phyloP scores from a whole-genome alignment of 495 filamentous ascomycete genomes.

The Bathelium albidoporum region DNA sequence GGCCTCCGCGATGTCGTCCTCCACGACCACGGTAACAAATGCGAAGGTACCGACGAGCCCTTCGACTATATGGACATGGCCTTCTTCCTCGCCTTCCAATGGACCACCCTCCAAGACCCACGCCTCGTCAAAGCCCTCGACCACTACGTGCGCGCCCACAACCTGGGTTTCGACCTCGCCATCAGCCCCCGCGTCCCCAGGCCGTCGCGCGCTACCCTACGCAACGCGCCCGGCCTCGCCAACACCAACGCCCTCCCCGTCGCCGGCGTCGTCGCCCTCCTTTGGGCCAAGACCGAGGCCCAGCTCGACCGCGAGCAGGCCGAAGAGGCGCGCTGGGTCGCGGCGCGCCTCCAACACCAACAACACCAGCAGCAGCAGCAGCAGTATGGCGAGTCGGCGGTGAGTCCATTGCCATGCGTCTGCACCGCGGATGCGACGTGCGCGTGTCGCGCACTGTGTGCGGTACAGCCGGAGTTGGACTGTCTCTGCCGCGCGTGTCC shows the following conservation, averaged over 20 bases:
- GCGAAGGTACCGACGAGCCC: neutral
- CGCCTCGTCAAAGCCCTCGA: neutral
- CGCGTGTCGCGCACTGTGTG: neutral
- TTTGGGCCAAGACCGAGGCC: conserved; percentile 2
- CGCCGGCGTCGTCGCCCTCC: neutral
- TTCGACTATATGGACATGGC: neutral
- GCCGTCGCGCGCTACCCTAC: neutral
- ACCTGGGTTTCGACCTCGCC: too few relatives aligned
- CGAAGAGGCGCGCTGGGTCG: neutral
- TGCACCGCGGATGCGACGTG: neutral
- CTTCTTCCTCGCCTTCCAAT: neutral
- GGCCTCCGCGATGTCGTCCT: neutral
- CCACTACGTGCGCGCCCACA: neutral
- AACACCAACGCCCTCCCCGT: conserved; percentile 2
- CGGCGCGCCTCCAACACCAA: too few relatives aligned
- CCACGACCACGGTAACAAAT: neutral
- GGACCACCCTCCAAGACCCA: neutral
- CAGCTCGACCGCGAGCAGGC: neutral
- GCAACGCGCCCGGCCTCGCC: neutral
- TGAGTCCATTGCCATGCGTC: neutral
- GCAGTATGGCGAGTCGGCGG: too few relatives aligned
- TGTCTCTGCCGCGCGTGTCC: neutral
- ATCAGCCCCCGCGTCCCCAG: too few relatives aligned
- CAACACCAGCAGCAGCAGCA: too few relatives aligned
- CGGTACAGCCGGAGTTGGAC: neutral